phyloP scores from a whole-genome alignment of 1,284 basidiomycete species.

The Mycena citricolor region DNA sequence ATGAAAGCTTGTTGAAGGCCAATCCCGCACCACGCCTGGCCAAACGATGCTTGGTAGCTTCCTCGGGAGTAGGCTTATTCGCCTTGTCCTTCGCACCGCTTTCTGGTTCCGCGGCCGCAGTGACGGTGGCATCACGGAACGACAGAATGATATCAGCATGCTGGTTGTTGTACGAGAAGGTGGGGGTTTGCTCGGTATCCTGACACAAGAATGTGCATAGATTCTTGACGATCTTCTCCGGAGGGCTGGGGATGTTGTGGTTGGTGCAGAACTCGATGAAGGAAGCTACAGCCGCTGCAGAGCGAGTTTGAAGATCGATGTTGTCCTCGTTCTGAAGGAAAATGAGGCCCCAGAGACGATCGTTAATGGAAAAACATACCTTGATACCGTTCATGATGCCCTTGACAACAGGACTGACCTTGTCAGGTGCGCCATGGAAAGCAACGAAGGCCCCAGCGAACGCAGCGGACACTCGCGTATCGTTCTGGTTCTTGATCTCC shows the following conservation, averaged over 20 bases:
- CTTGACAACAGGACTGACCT: constrained; percentile 95
- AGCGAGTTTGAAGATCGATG: constrained; percentile 84
- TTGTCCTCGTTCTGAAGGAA: constrained; percentile 82
- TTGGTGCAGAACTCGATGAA: constrained; percentile 86
- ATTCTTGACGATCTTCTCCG: constrained; percentile 96
- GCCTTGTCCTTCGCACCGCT: constrained; percentile 46
- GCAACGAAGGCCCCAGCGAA: constrained; percentile 92
- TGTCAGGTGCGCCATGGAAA: constrained; percentile 81
- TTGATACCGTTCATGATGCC: constrained; percentile 98
- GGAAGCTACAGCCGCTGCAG: constrained; percentile 83
- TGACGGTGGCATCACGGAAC: constrained; percentile 48
- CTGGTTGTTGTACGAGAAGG: constrained; percentile 72
- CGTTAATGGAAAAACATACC: constrained; percentile 42
- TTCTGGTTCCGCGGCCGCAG: constrained; percentile 26
- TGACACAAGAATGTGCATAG: constrained; percentile 96
- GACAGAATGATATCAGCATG: constrained; percentile 77
- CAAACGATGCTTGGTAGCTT: constrained; percentile 54
- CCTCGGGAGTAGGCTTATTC: constrained; percentile 41
- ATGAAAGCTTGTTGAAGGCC: constrained; percentile 80
- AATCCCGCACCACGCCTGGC: constrained; percentile 83
- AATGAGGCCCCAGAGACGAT: constrained; percentile 15
- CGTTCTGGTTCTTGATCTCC: constrained; percentile 84
- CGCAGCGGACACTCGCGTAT: constrained; percentile 84
- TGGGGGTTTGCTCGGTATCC: constrained; percentile 86
- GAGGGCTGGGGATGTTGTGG: constrained; percentile 61